Evolutionary conservation across 805 yeast genomes (phyloP).

Genomic region (Sugiyamaella mastotermitis): DNA sequence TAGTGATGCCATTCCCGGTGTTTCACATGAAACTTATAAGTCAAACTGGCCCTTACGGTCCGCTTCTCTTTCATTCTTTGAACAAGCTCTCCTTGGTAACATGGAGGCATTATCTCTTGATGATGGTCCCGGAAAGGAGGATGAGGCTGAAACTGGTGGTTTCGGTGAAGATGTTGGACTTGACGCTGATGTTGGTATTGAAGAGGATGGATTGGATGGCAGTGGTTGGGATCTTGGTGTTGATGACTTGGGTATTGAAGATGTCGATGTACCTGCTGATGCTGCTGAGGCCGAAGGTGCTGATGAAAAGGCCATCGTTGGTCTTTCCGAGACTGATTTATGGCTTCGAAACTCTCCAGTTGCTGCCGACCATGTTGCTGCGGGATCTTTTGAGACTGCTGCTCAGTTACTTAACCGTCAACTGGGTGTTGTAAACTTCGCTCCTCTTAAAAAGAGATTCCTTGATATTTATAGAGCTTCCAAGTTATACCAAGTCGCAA

Average conservation of each 20-base stretch:
- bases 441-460: conserved; percentile 79
- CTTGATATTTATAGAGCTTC: conserved; percentile 77
- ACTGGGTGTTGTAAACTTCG: conserved; percentile 78
- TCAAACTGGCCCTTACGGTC: conserved; percentile 78
- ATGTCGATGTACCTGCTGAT: conserved; percentile 32
- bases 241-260: conserved; percentile 53
- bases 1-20: conserved; percentile 40
- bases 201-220: conserved; percentile 77
- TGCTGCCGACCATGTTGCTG: conserved; percentile 90
- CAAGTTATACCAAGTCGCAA: conserved; percentile 68
- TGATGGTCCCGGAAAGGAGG: conserved; percentile 19
- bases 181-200: conserved; percentile 26
- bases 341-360: conserved; percentile 90
- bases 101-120: conserved; percentile 57
- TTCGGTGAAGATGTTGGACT: conserved; percentile 23
- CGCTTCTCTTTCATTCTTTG: conserved; percentile 72
- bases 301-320: conserved; percentile 25
- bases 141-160: conserved; percentile 14
- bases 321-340: conserved; percentile 54
- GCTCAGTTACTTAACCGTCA: conserved; percentile 89
- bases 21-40: conserved; percentile 37
- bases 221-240: conserved; percentile 56
- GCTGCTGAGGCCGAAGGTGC: conserved; percentile 23
- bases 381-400: conserved; percentile 95
- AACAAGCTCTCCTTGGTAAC: conserved; percentile 74